A percentile compares a stretch with the other conserved stretches of the same genome.
phyloP scores from a whole-genome alignment of 768 basidiomycete species.

The Wakefieldia striispora region DNA sequence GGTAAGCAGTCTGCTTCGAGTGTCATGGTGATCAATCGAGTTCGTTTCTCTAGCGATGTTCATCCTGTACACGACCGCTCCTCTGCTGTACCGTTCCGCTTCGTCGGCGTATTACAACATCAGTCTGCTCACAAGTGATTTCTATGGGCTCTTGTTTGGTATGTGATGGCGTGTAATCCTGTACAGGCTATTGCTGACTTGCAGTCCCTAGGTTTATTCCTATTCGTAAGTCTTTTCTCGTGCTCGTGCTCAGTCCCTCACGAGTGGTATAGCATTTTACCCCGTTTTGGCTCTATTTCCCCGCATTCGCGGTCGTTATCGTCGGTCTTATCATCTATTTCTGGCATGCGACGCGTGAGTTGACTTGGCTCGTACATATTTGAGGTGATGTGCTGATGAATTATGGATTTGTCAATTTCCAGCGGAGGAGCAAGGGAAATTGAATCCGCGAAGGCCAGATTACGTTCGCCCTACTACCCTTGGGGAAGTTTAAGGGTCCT shows the following conservation, averaged over 20 bases:
- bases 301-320: conserved; percentile 70
- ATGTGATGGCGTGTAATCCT: conserved; percentile 1
- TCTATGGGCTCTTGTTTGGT: conserved; percentile 81
- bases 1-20: conserved; percentile 21
- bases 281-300: conserved; percentile 90
- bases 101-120: conserved; percentile 86
- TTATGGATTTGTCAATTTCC: not conserved
- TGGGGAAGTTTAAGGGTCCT: conserved; percentile 16
- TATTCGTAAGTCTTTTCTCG: conserved; percentile 42
- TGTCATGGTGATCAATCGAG: not conserved
- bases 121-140: conserved; percentile 83
- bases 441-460: conserved; percentile 55
- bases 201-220: conserved; percentile 41
- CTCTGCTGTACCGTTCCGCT: conserved; percentile 81
- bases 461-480: conserved; percentile 44
- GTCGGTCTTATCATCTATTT: conserved; percentile 79
- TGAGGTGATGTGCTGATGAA: conserved; percentile 4
- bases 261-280: conserved; percentile 56
- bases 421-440: conserved; percentile 75
- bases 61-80: conserved; percentile 81
- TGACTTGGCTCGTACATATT: not conserved
- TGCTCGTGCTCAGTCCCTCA: conserved; percentile 1
- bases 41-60: conserved; percentile 59
- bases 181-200: conserved; percentile 8
- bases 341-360: conserved; percentile 81